Percentiles rank a stretch among this genome's conserved stretches.
Conservation (phyloP, 2,329 filamentous ascomycete species). For the Paecilomyces formosus region DNA sequence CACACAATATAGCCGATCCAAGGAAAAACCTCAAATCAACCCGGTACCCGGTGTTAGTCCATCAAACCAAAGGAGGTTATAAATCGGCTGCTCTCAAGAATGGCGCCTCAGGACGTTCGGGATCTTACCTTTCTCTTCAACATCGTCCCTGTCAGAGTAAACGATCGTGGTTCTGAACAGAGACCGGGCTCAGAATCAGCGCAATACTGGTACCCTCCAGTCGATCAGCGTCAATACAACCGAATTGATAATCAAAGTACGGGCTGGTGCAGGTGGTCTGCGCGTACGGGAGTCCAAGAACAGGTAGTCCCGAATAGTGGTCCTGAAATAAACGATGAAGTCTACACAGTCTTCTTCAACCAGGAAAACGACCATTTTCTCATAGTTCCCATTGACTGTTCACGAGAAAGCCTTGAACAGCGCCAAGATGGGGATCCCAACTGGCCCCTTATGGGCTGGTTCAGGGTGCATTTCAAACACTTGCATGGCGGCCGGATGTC, state of each 20-base stretch:
- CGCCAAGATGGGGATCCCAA: background rate
- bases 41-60: background rate
- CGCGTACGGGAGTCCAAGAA: background rate
- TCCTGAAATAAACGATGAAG: background rate
- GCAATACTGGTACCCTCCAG: constrained; percentile 1
- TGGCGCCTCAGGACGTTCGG: background rate
- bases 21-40: background rate
- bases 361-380: constrained; percentile 3
- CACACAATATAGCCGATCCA: background rate
- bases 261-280: constrained; percentile 4
- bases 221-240: background rate
- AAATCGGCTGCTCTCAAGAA: background rate
- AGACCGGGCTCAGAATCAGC: background rate
- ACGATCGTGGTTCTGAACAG: background rate
- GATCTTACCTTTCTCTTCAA: constrained; percentile 4
- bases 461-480: constrained; percentile 1
- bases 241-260: constrained; percentile 1
- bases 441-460: background rate
- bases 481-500: background rate
- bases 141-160: constrained; percentile 4
- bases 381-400: constrained; percentile 1
- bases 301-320: background rate
- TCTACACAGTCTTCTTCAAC: constrained; percentile 6
- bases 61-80: background rate
- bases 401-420: background rate